phyloP scores from a whole-genome alignment of 1,284 basidiomycete species.

The Sporisorium graminicola region DNA sequence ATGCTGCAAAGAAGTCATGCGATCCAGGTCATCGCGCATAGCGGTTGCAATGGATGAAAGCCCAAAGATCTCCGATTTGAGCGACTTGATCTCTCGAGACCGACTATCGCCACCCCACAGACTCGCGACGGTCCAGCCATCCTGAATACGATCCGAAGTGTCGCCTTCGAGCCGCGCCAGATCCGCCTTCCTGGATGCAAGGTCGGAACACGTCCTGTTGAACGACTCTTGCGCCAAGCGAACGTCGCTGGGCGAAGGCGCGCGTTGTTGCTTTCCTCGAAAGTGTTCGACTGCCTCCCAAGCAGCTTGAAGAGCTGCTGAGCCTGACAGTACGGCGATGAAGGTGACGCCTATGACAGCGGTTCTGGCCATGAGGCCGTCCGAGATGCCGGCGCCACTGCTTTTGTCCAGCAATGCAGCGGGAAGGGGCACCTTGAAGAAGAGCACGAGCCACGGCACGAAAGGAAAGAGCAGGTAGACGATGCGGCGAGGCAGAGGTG shows the following conservation, averaged over 20 bases:
- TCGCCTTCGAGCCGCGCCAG: slow-evolving; percentile 49
- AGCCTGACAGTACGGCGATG: slow-evolving; percentile 71
- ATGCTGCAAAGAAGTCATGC: slow-evolving; percentile 64
- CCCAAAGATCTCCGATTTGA: slow-evolving; percentile 70
- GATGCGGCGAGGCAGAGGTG: slow-evolving; percentile 33
- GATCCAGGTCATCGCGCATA: slow-evolving; percentile 69
- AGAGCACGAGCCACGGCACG: slow-evolving; percentile 57
- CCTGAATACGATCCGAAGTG: slow-evolving; percentile 4
- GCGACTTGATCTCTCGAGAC: slow-evolving; percentile 59
- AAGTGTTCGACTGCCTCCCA: slow-evolving; percentile 70
- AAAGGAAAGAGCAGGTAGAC: slow-evolving; percentile 52
- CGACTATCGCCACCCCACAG: slow-evolving; percentile 43
- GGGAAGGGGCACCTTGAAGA: slow-evolving; percentile 65
- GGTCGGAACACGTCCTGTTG: slow-evolving; percentile 48
- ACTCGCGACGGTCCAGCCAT: slow-evolving; percentile 27
- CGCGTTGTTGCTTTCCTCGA: slow-evolving; percentile 32
- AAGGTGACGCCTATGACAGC: slow-evolving; percentile 70
- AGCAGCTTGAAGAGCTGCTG: slow-evolving; percentile 70
- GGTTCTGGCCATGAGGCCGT: slow-evolving; percentile 63
- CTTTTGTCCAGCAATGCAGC: slow-evolving; percentile 30
- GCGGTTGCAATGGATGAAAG: slow-evolving; percentile 69
- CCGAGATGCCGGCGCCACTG: slow-evolving; percentile 33
- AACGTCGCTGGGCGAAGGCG: slow-evolving; percentile 38
- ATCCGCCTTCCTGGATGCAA: slow-evolving; percentile 44
- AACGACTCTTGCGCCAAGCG: slow-evolving; percentile 45